Conservation (phyloP, 768 basidiomycete species). For the Pleurotus citrinopileatus region DNA sequence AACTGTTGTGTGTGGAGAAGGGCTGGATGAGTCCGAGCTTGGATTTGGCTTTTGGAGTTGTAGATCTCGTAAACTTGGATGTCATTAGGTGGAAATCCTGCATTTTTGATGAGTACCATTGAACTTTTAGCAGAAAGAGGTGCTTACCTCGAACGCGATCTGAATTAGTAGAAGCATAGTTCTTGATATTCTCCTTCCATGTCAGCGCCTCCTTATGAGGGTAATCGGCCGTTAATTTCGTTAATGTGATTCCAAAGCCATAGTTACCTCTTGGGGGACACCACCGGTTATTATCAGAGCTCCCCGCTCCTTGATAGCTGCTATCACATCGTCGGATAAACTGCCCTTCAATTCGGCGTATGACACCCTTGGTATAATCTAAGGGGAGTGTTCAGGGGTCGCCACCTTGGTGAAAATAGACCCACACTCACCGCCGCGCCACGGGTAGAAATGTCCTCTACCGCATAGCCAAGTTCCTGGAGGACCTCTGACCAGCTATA, state of each 20-base stretch:
- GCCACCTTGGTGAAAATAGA: not conserved
- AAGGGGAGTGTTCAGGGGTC: not conserved
- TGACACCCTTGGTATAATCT: slow-evolving; percentile 52
- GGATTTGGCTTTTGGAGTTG: slow-evolving; percentile 59
- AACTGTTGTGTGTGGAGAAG: slow-evolving; percentile 54
- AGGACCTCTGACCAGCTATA: slow-evolving; percentile 58
- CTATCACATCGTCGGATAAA: slow-evolving; percentile 40
- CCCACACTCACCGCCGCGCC: slow-evolving; percentile 44
- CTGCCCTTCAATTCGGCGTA: slow-evolving; percentile 45
- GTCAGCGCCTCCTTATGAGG: slow-evolving; percentile 46
- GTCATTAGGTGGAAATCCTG: slow-evolving; percentile 66
- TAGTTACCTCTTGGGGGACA: slow-evolving; percentile 50
- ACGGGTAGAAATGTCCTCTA: slow-evolving; percentile 42
- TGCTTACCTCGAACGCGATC: slow-evolving; percentile 44
- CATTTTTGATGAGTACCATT: not conserved
- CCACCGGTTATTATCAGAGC: slow-evolving; percentile 56
- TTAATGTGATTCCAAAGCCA: slow-evolving; percentile 16
- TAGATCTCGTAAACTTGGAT: slow-evolving; percentile 77
- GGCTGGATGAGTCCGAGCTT: slow-evolving; percentile 65
- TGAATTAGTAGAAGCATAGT: slow-evolving; percentile 51
- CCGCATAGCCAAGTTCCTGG: slow-evolving; percentile 40
- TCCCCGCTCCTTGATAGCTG: slow-evolving; percentile 48
- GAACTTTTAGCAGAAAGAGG: not conserved
- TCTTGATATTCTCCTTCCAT: slow-evolving; percentile 55
- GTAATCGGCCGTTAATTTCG: not conserved